Base-by-base conservation (phyloP, 352 stramenopile species). In the Phytophthora podocarpi region DNA sequence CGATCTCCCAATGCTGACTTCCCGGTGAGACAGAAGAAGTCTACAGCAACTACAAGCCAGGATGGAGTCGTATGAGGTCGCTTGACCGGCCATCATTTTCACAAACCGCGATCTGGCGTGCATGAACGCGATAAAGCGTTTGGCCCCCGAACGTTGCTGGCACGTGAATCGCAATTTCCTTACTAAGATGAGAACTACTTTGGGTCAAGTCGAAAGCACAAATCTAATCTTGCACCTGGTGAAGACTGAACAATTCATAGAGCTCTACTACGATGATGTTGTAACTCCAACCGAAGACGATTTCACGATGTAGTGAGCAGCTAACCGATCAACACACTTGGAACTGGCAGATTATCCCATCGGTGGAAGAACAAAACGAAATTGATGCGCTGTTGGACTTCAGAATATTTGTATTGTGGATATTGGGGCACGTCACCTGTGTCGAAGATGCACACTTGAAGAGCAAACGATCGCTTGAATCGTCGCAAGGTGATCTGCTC, bases 81-180 rank as follows among this genome's bases (percentile, higher is more conserved):
- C 24, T 4, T 35, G 1, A 4, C 48, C 58, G 1, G 31, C 30
- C 1, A 16, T 59, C 1, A 41, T 60, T 27, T 4, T 60, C 5
- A 57, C 42, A n/a, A 42, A 67, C 23, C 34, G 58, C 2, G 32
- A 60, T 24, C 30, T 32, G 5, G 49, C 48, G 3, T 67, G 41
- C n/a, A 48, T 67, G 42, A 57, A 67, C 31, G 50, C 49, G 11
- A 10, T 67, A 1, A 27, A 67, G 11, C 5, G 6, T 4, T 21
- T 49, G 9, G 51, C 60, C 31, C 35, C 24, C 1, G 30, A 61
- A 3, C 57, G 48, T 10, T 35, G 50, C 4, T 67, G 59, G 32
- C 59, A 67, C 20, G 61, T 67, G 49, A 51, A 67, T 51, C 49
- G 59, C 2, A 61, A 67, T 15, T 34, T 57, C 1, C 23, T 59